Evolutionary conservation across 306 rosid species (phyloP), one percentile per base, ranked within the genome.

Genomic region (Senna tora): DNA sequence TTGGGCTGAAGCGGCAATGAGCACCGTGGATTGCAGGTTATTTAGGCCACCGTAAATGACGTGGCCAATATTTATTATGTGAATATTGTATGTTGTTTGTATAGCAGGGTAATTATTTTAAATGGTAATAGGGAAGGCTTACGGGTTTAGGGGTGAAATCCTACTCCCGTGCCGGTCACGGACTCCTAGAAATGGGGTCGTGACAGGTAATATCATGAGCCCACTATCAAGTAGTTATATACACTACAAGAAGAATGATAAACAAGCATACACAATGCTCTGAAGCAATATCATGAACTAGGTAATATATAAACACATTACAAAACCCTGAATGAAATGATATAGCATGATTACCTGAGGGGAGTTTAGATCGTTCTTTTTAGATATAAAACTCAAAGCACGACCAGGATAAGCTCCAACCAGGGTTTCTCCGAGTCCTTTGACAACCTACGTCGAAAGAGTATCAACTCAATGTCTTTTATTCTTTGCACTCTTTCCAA

Each of bases 341-440:
- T 47, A 22, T 46, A 83, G 39, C 50, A 75, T 43, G 34, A 41
- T 81, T 77, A 91, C 99, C 96, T 82, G 86, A 25, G 97, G 96
- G 74, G 96, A 85, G 78, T 88, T 80, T 79, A 94, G 83, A 81
- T 87, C 89, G 63, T 74, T 80, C 67, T 94, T 94, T 84, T 91
- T 91, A 94, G 89, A 77, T 79, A 91, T 71, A 83, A 94, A 94
- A 79, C 99, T 94, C 82, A 94, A 67, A 80, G 99, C 97, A 61
- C 99, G 96, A 41, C 99, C 99, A 5, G 99, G 99, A 81, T 94
- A 94, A 28, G 99, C 99, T 78, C 97, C 99, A 51, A 94, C 99
- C 50, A 94, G 85, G 58, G 99, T 94, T 82, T 94, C 99, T 75
- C 99, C 99, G 13, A 94, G 97, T 69, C 99, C 99, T 76, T 87